Conservation (phyloP, 1,139 yeast genomes). For the Eremothecium coryli region DNA sequence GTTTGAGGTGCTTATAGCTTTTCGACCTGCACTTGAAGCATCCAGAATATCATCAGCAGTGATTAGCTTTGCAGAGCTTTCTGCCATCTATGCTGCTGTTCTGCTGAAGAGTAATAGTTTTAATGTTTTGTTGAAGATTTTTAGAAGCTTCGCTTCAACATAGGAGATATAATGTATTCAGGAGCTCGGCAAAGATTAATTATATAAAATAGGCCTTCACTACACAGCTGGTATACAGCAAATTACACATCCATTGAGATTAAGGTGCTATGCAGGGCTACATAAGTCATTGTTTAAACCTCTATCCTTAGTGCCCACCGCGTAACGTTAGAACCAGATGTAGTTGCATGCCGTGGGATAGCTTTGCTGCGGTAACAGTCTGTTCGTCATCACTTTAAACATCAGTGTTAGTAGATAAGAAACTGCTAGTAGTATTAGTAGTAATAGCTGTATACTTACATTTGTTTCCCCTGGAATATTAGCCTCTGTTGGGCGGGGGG, state of each 20-base stretch:
- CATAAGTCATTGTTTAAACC: too few species aligned
- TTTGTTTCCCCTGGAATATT: conserved; percentile 84
- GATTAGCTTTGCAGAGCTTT: conserved; percentile 31
- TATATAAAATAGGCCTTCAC: too few species aligned
- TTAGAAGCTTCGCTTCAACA: too few species aligned
- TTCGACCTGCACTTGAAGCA: conserved; percentile 46
- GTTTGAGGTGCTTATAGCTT: conserved; percentile 32
- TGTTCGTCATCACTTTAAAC: conserved; percentile 56
- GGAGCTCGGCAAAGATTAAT: too few species aligned
- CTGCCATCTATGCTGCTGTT: conserved; percentile 7
- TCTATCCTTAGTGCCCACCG: conserved; percentile 61
- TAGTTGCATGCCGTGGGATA: conserved; percentile 66
- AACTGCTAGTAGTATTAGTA: background rate
- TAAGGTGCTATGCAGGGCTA: too few species aligned
- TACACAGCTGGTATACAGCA: too few species aligned
- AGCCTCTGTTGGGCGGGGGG: conserved; percentile 94
- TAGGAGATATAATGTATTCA: too few species aligned
- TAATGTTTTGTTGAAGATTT: too few species aligned
- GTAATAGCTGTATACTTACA: conserved; percentile 42
- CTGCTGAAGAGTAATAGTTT: background rate
- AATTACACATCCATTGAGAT: too few species aligned
- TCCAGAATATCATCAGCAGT: conserved; percentile 48
- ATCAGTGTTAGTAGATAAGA: background rate
- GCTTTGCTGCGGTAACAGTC: conserved; percentile 58
- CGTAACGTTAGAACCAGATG: conserved; percentile 85